phyloP scores from a whole-genome alignment of 257 asterid species.

The Leonotis leonurus region DNA sequence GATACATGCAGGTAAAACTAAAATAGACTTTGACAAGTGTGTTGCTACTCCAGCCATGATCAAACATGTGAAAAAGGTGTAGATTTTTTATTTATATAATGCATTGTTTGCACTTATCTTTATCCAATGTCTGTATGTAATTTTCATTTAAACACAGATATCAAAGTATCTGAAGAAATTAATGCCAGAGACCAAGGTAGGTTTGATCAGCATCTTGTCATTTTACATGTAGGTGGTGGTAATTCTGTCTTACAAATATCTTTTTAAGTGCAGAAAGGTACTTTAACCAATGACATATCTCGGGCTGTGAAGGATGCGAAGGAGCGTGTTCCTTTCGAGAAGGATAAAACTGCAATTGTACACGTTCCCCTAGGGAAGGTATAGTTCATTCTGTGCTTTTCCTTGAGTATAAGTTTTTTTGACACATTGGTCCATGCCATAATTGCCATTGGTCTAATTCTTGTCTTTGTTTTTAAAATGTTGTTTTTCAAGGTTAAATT shows the following conservation, averaged over 20 bases:
- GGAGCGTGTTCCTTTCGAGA: slow-evolving; percentile 64
- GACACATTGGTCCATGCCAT: background rate
- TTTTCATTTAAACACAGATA: slow-evolving; percentile 41
- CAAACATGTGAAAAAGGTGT: slow-evolving; percentile 80
- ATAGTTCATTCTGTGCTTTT: slow-evolving; percentile 9
- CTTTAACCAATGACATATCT: slow-evolving; percentile 70
- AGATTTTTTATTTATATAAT: background rate
- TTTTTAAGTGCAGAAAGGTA: slow-evolving; percentile 66
- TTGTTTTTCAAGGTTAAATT: slow-evolving; percentile 56
- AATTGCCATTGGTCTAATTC: background rate
- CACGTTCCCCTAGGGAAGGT: slow-evolving; percentile 99
- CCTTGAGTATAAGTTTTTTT: background rate
- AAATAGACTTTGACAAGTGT: slow-evolving; percentile 82
- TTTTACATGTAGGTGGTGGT: slow-evolving; percentile 18
- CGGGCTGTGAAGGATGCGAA: slow-evolving; percentile 71
- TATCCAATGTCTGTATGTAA: slow-evolving; percentile 11
- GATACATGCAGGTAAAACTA: slow-evolving; percentile 55
- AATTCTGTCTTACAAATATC: slow-evolving; percentile 21
- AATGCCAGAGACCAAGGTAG: slow-evolving; percentile 80
- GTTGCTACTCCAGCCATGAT: slow-evolving; percentile 78
- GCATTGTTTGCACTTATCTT: slow-evolving; percentile 7
- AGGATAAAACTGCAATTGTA: slow-evolving; percentile 95
- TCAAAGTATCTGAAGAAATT: slow-evolving; percentile 61
- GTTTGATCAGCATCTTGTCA: slow-evolving; percentile 17
- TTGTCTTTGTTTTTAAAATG: slow-evolving; percentile 2